phyloP scores from a whole-genome alignment of 1,284 basidiomycete species.

The Naganishia albida region DNA sequence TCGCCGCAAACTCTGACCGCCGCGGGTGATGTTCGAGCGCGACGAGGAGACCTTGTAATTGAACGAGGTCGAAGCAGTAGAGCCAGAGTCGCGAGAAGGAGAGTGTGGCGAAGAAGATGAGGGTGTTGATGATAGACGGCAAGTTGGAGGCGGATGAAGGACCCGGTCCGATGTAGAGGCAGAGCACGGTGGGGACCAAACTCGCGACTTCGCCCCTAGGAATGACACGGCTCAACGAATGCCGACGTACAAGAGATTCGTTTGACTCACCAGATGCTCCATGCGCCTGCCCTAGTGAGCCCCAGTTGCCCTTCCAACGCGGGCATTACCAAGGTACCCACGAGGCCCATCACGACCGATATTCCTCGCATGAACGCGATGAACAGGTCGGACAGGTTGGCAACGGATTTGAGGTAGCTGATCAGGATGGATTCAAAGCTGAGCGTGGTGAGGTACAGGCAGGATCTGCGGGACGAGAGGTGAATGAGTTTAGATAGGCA shows the following conservation, averaged over 20 bases:
- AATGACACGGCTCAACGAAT: neutral
- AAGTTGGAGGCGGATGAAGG: constrained; percentile 3
- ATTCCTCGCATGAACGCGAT: constrained; percentile 56
- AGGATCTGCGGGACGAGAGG: constrained; percentile 44
- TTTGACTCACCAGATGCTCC: constrained; percentile 53
- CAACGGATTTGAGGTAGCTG: constrained; percentile 41
- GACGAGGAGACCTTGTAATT: constrained; percentile 54
- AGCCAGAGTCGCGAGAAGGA: constrained; percentile 51
- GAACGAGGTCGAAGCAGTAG: constrained; percentile 57
- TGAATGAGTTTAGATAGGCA: neutral
- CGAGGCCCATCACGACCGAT: constrained; percentile 55
- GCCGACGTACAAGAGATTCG: neutral
- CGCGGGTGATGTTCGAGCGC: constrained; percentile 50
- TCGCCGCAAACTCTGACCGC: constrained; percentile 51
- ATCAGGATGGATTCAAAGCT: constrained; percentile 53
- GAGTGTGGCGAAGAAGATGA: constrained; percentile 36
- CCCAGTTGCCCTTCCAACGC: constrained; percentile 53
- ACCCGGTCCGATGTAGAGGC: constrained; percentile 34
- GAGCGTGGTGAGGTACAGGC: constrained; percentile 57
- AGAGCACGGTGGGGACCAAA: constrained; percentile 45
- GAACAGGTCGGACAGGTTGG: constrained; percentile 46
- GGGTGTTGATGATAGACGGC: constrained; percentile 22
- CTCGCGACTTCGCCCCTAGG: constrained; percentile 48
- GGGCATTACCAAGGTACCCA: constrained; percentile 57
- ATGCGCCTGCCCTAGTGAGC: constrained; percentile 56